Evolutionary conservation across 345 rosid species (phyloP).

Genomic region (Gossypium raimondii): DNA sequence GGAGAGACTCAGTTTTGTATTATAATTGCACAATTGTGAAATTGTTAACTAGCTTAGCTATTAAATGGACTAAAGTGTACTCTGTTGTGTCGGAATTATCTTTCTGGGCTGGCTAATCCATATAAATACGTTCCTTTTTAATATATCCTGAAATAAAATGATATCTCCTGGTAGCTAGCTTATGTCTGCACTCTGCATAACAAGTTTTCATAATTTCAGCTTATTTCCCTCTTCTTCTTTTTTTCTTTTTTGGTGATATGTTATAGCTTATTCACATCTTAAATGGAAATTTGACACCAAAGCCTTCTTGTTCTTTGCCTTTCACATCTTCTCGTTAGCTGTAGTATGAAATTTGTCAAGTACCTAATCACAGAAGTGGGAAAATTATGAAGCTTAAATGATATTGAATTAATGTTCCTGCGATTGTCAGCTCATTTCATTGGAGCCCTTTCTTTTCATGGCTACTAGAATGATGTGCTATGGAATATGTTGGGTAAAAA

Average conservation of each 20-base stretch:
- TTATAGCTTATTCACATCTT: not conserved
- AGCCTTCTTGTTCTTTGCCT: not conserved
- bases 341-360: not conserved
- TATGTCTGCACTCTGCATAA: not conserved
- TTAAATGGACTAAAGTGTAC: not conserved
- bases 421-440: not conserved
- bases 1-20: not conserved
- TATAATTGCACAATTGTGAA: not conserved
- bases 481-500: not conserved
- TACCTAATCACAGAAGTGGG: not conserved
- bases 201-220: not conserved
- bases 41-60: not conserved
- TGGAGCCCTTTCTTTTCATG: not conserved
- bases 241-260: not conserved
- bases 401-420: not conserved
- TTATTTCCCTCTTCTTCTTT: too few species aligned
- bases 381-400: not conserved
- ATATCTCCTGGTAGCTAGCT: not conserved
- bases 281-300: not conserved
- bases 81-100: not conserved
- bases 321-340: not conserved
- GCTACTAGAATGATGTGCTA: not conserved
- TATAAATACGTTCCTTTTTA: not conserved
- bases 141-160: not conserved
- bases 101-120: not conserved